Base-by-base conservation (phyloP, 495 filamentous ascomycete species). In the Aspergillus olivimuriae region DNA sequence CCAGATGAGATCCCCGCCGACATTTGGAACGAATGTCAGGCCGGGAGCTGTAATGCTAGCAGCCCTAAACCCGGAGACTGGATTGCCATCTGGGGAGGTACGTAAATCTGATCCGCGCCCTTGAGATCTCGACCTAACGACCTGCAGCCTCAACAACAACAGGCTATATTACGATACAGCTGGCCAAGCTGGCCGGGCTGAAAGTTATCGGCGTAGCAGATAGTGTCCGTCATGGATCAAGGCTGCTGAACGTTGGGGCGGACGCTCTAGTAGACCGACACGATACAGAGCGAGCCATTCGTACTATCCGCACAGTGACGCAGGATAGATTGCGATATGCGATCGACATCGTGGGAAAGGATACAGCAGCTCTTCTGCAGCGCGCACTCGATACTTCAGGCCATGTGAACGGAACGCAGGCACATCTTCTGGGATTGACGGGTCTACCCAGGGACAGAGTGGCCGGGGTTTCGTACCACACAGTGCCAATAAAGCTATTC, bases 1-100 rank as follows among this genome's bases (percentile, higher is more conserved):
- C 51, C 42, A 2, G 60, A 69, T 7, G 33, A 49, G 2, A 57
- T 84, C 15, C 66, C 79, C 1, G 44, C 54, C 19, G 78, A 84
- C 52, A 70, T 83, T 23, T 52, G 63, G 12, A 46, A 62, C 1
- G 79, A 85, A 39, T 75, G 71, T 30, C 73, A 8, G 55, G 65
- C 4, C 67, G 72, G 21, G 39, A n/a, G n/a, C n/a, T 41, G 7
- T 50, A 58, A 10, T 48, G 57, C 9, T 77, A 78, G 44, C 61
- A 70, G 24, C n/a, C 63, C 72, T 1, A 58, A 61, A 35, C 31
- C 47, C 7, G 79, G 76, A 0, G 81, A 85, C 21, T 86, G 81
- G 81, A 56, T 86, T 42, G 78, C 72, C 9, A 75, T 85, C 11
- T 86, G 82, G 82, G 82, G 81, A 50, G 82, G 80, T 74, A 66